These are phyloP conservation scores for Ophiostoma ips DNA, from an alignment of 2,329 filamentous ascomycete species.

Conservation along the genomic window DNA sequence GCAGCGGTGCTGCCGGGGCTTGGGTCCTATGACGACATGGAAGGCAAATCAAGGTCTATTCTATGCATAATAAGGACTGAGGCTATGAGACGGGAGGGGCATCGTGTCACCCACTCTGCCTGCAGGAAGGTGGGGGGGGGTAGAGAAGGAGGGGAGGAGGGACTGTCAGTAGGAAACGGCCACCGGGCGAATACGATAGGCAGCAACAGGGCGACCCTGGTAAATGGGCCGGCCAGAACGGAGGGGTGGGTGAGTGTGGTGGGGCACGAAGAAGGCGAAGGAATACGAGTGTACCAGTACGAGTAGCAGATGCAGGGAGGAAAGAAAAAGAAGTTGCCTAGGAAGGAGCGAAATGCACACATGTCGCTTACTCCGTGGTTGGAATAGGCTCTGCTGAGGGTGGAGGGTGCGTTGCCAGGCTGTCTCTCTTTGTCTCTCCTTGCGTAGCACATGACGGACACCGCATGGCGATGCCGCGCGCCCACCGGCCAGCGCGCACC, in stretches of 20 bases:
- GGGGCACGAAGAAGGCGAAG: too few species aligned
- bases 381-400: too few species aligned
- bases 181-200: background rate
- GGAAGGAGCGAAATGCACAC: background rate
- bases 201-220: too few species aligned
- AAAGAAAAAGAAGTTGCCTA: too few species aligned
- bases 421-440: background rate
- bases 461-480: background rate
- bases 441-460: background rate
- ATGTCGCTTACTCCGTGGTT: too few species aligned
- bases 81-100: background rate
- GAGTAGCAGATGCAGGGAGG: too few species aligned
- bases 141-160: background rate
- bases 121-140: background rate
- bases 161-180: too few species aligned
- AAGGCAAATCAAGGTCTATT: slow-evolving; percentile 1
- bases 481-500: background rate
- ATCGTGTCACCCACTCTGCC: background rate
- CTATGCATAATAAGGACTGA: background rate
- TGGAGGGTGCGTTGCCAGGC: background rate
- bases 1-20: background rate
- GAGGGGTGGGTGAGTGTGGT: too few species aligned
- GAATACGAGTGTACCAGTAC: too few species aligned
- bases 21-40: slow-evolving; percentile 9
- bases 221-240: too few species aligned